Conservation (phyloP, 2,329 filamentous ascomycete genomes). For the Calonectria pseudoreteaudii region DNA sequence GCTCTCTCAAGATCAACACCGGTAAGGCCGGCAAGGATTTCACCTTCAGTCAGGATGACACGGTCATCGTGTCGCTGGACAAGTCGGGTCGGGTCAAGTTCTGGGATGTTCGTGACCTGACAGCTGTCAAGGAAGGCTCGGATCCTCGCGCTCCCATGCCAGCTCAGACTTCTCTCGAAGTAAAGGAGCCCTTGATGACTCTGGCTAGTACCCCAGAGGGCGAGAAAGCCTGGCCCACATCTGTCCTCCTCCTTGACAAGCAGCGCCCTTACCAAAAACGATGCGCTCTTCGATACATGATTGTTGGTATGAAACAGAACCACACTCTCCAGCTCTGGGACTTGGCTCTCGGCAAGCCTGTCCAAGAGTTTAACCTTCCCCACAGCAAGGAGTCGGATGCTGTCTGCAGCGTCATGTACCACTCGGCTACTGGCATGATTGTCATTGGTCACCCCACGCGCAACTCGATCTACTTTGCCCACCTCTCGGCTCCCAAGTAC, state of each 20-base stretch:
- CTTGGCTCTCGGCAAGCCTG: conserved; percentile 91
- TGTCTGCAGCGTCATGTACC: conserved; percentile 97
- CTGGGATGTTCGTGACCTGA: conserved; percentile 93
- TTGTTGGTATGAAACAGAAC: conserved; percentile 99
- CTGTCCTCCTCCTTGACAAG: conserved; percentile 96
- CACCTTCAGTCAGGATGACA: conserved; percentile 96
- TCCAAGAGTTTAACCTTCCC: conserved; percentile 96
- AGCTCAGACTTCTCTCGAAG: conserved; percentile 73
- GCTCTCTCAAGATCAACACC: conserved; percentile 92
- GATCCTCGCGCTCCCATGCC: conserved; percentile 65
- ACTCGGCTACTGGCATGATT: conserved; percentile 91
- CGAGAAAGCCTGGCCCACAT: conserved; percentile 97
- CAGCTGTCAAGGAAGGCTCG: conserved; percentile 62
- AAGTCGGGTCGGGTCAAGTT: conserved; percentile 97
- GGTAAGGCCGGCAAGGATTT: conserved; percentile 99
- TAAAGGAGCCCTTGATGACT: conserved; percentile 88
- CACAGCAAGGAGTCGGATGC: conserved; percentile 96
- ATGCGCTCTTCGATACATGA: conserved; percentile 91
- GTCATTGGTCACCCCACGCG: conserved; percentile 95
- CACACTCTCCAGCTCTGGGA: conserved; percentile 99
- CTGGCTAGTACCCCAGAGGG: conserved; percentile 86
- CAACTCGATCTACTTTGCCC: conserved; percentile 97
- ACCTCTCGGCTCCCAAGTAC: conserved; percentile 94
- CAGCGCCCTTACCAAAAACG: conserved; percentile 92
- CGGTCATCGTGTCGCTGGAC: conserved; percentile 92